phyloP scores from a whole-genome alignment of 257 asterid genomes.

The Ilex aquifolium region DNA sequence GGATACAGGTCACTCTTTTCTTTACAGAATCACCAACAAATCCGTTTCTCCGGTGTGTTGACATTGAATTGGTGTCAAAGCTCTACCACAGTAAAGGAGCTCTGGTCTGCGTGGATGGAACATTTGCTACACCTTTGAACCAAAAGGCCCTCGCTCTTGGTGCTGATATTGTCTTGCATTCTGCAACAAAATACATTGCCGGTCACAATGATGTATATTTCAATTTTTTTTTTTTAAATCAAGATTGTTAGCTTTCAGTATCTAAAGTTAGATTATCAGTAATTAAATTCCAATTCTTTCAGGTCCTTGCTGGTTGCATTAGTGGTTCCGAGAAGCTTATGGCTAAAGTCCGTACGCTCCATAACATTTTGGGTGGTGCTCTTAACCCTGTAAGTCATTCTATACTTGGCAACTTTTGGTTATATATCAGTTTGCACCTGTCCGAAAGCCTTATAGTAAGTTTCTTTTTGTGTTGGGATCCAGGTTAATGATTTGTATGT shows the following conservation, averaged over 20 bases:
- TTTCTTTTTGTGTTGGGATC: too few species aligned
- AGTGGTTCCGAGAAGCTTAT: conserved; percentile 82
- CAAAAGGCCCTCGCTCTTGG: conserved; percentile 93
- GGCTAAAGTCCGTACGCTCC: conserved; percentile 67
- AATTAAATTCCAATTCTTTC: conserved; percentile 11
- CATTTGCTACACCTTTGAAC: conserved; percentile 91
- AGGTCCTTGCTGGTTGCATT: conserved; percentile 88
- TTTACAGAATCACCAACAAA: conserved; percentile 93
- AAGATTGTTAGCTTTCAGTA: conserved; percentile 16
- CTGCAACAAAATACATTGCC: conserved; percentile 80
- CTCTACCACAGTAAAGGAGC: conserved; percentile 86
- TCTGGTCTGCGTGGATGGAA: conserved; percentile 77
- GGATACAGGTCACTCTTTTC: conserved; percentile 70
- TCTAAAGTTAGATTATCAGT: conserved; percentile 2
- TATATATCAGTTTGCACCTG: too few species aligned
- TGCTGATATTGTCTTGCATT: conserved; percentile 85
- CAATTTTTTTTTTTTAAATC: too few species aligned
- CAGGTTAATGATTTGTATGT: too few species aligned
- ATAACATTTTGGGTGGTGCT: conserved; percentile 88
- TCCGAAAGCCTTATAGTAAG: too few species aligned
- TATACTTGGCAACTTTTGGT: too few species aligned
- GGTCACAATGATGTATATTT: conserved; percentile 77
- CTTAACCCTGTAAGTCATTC: conserved; percentile 67
- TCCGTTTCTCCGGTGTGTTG: conserved; percentile 90
- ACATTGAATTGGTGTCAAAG: conserved; percentile 80